Conservation (phyloP, 2,329 filamentous ascomycete species). For the Ustulina deusta region DNA sequence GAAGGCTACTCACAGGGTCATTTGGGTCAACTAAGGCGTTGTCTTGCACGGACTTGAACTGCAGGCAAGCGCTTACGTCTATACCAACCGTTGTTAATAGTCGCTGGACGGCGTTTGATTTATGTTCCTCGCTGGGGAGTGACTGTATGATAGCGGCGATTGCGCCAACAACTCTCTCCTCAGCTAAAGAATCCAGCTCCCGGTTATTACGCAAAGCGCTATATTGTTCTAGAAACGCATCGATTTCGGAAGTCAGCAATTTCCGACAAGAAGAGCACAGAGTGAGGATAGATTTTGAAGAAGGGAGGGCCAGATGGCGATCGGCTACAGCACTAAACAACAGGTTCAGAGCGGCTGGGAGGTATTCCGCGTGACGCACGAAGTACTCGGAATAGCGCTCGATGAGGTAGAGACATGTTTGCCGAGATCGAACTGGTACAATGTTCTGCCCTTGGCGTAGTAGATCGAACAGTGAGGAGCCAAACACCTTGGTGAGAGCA, state of each 20-base stretch:
- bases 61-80: slow-evolving; percentile 65
- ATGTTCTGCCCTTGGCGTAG: slow-evolving; percentile 61
- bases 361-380: slow-evolving; percentile 72
- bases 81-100: slow-evolving; percentile 71
- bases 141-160: slow-evolving; percentile 83
- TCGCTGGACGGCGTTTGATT: slow-evolving; percentile 65
- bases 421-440: slow-evolving; percentile 72
- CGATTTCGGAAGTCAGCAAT: slow-evolving; percentile 74
- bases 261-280: slow-evolving; percentile 81
- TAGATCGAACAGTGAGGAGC: slow-evolving; percentile 67
- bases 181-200: slow-evolving; percentile 75
- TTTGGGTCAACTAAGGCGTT: slow-evolving; percentile 42
- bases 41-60: slow-evolving; percentile 51
- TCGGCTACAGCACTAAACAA: slow-evolving; percentile 78
- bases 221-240: slow-evolving; percentile 79
- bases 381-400: slow-evolving; percentile 83
- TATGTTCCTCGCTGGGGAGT: slow-evolving; percentile 67
- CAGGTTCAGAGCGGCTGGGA: slow-evolving; percentile 78
- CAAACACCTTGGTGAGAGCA: slow-evolving; percentile 71
- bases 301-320: slow-evolving; percentile 70
- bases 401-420: slow-evolving; percentile 77
- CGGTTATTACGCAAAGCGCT: slow-evolving; percentile 68
- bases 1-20: slow-evolving; percentile 45
- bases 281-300: slow-evolving; percentile 78
- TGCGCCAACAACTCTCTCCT: slow-evolving; percentile 78